Base-by-base conservation (phyloP, 345 rosid genomes). In the Arabidopsis thaliana region DNA sequence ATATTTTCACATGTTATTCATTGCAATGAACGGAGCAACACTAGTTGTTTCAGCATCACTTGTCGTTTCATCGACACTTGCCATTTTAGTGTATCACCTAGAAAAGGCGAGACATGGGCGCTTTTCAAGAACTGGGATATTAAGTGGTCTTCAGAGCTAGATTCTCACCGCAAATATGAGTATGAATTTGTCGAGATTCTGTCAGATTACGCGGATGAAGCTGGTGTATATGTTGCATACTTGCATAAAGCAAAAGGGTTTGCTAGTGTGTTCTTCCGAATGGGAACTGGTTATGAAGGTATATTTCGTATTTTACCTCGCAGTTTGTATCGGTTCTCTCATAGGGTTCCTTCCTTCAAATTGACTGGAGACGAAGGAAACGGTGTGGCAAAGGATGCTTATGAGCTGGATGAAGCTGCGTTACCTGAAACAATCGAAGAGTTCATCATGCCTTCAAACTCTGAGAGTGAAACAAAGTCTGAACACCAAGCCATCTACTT, bases 211-310 rank as follows among this genome's bases (percentile, higher is more conserved):
- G 41, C 53, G 5, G 78, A 87, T 48, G 82, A 58, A 68, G 76
- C 46, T 49, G 90, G 93, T 51, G 74, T 58, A 13, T 45, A 0
- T 13, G 89, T 89, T 65, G 84, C 85, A 28, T 82, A 55, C 79
- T 81, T 93, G 78, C 79, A 67, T 55, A 93, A 88, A 85, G 84
- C 87, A 66, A 88, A 87, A 83, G 90, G 91, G 58, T 90, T 90
- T 78, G 81, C 78, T 11, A 80, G 89, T 82, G 80, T 90, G 14
- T 90, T 90, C 67, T 79, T 81, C 42, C 82, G 79, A 44, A 58
- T 25, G 33, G 64, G 61, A 16, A 77, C 72, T 72, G 72, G 80
- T 12, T 84, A 78, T 8, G 67, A 40, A 23, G 74, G 49, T 41
- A 40, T 25, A 23, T 59, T 72, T 71, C 78, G 30, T 25, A 84